A percentile compares a stretch with the other conserved stretches of the same genome.
Conservation (phyloP, 2,329 filamentous ascomycete genomes). For the Sporothrix dimorphospora region DNA sequence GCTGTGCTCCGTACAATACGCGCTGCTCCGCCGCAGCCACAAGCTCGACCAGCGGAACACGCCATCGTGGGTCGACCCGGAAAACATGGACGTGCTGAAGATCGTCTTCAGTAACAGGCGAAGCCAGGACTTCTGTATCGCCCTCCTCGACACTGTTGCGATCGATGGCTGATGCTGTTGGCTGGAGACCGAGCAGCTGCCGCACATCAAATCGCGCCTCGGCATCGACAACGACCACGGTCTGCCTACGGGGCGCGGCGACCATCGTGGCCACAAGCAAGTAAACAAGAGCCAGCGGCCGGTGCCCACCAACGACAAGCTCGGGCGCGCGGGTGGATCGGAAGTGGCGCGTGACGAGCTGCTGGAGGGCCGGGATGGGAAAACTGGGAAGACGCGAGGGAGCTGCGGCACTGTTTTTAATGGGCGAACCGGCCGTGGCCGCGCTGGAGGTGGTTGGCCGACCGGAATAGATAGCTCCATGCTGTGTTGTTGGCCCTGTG, state of each 20-base stretch:
- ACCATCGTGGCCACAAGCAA: constrained; percentile 57
- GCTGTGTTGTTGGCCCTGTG: constrained; percentile 12
- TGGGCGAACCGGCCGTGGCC: not conserved
- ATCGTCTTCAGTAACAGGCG: constrained; percentile 40
- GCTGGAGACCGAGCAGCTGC: constrained; percentile 44
- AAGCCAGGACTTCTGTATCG: not conserved
- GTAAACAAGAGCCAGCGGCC: constrained; percentile 58
- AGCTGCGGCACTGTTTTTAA: not conserved
- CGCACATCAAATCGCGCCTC: constrained; percentile 59
- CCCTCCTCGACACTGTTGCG: not conserved
- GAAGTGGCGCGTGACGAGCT: constrained; percentile 52
- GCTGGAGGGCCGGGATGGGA: constrained; percentile 52
- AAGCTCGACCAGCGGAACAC: constrained; percentile 38
- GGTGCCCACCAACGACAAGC: constrained; percentile 56
- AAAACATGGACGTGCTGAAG: constrained; percentile 57
- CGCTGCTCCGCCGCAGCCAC: constrained; percentile 49
- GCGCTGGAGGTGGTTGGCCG: not conserved
- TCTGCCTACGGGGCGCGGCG: constrained; percentile 50
- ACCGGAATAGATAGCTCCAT: constrained; percentile 26
- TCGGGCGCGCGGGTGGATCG: constrained; percentile 51
- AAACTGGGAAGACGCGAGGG: constrained; percentile 33
- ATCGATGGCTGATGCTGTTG: constrained; percentile 20
- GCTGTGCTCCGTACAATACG: constrained; percentile 55
- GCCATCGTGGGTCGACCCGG: constrained; percentile 43
- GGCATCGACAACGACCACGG: constrained; percentile 59